Evolutionary conservation across 305 asterid genomes (phyloP).

Genomic region (Ruellia speciosa): DNA sequence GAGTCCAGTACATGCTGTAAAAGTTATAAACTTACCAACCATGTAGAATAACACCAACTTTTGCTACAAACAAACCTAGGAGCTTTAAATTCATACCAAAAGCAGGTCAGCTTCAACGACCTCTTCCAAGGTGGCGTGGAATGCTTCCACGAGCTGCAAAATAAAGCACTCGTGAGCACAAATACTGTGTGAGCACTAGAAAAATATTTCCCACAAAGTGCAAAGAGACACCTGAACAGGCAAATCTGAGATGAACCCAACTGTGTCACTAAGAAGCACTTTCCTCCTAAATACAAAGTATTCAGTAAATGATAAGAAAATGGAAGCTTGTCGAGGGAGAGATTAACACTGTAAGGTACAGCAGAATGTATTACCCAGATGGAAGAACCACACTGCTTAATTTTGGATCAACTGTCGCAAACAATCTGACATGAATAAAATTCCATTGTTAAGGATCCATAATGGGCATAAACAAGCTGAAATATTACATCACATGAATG

Average conservation of each 20-base stretch:
- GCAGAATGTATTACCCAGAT: constrained; percentile 57
- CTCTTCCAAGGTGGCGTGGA: constrained; percentile 94
- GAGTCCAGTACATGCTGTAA: constrained; percentile 94
- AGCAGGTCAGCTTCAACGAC: constrained; percentile 95
- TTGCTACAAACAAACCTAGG: constrained; percentile 7
- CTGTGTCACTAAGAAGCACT: constrained; percentile 90
- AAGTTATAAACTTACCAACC: constrained; percentile 6
- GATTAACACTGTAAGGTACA: constrained; percentile 5
- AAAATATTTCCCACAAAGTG: constrained; percentile 16
- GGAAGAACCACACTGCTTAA: constrained; percentile 76
- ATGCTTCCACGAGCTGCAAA: constrained; percentile 91
- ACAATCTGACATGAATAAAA: constrained; percentile 54
- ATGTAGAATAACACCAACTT: constrained; percentile 10
- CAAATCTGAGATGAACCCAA: constrained; percentile 90
- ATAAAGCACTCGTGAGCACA: constrained; percentile 9
- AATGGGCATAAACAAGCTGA: constrained; percentile 7
- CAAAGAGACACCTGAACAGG: constrained; percentile 70
- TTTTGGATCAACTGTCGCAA: constrained; percentile 96
- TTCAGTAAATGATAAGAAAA: constrained; percentile 19
- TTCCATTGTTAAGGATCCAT: constrained; percentile 18
- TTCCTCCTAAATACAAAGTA: constrained; percentile 52
- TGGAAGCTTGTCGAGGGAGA: background rate
- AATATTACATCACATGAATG: constrained; percentile 7
- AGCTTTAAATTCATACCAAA: constrained; percentile 55
- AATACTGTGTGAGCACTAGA: constrained; percentile 1